phyloP scores from a whole-genome alignment of 345 rosid species.

The Cardiospermum halicacabum region DNA sequence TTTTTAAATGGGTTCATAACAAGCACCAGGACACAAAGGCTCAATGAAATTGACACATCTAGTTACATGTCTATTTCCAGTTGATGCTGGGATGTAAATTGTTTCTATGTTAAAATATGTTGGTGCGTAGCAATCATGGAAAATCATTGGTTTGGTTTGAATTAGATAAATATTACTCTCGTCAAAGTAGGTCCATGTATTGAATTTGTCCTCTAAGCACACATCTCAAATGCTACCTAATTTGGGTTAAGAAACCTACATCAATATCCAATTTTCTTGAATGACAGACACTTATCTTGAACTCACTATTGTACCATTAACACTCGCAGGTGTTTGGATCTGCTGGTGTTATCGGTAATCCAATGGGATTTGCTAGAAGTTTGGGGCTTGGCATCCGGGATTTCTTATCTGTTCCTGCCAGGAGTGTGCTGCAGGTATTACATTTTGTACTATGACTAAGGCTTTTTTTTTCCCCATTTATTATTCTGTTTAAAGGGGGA shows the following conservation, averaged over 20 bases:
- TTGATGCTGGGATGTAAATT: background rate
- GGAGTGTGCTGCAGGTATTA: slow-evolving; percentile 64
- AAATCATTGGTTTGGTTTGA: background rate
- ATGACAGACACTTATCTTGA: background rate
- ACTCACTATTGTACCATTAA: background rate
- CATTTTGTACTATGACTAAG: background rate
- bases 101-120: background rate
- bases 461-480: slow-evolving; percentile 9
- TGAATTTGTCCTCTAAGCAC: background rate
- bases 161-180: background rate
- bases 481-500: no score
- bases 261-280: background rate
- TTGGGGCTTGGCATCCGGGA: slow-evolving; percentile 82
- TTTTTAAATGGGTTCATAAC: background rate
- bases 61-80: background rate
- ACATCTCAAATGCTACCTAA: background rate
- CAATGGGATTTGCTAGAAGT: slow-evolving; percentile 93
- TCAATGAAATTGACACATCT: background rate
- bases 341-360: slow-evolving; percentile 98
- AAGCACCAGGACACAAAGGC: background rate
- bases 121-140: background rate
- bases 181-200: background rate
- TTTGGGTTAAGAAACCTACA: background rate
- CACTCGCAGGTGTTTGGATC: slow-evolving; percentile 80
- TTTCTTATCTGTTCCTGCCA: slow-evolving; percentile 85